Evolutionary conservation across 2,329 filamentous ascomycete species (phyloP), one percentile per base, ranked within the genome.

Genomic region (Microcyclosporella mali): DNA sequence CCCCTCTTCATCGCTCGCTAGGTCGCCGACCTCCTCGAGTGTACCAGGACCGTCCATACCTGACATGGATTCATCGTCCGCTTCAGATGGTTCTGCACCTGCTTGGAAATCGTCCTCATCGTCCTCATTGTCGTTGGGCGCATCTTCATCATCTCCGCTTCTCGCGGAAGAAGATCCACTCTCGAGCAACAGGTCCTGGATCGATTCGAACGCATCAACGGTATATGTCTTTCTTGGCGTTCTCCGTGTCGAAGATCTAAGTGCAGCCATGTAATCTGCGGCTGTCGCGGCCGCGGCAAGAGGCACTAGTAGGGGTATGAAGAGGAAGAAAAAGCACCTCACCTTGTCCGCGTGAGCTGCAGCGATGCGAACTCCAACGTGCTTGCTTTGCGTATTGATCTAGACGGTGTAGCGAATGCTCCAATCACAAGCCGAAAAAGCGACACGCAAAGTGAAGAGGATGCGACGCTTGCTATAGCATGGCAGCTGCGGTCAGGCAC

Each of bases 1-100:
- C 15, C 69, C 66, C 43, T 62, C 59, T 27, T 57, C 61, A 50
- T 63, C 53, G 51, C 61, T 56, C 46, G 56, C 58, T 35, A 46
- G 54, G 39, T 61, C 55, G 43, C 56, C 53, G 43, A 57, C 53
- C 40, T 58, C 56, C 48, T 62, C 56, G 43, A 46, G 34, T 12
- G 37, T 11, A 6, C 44, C 49, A 15, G 47, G 16, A 17, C 47
- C 49, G n/a, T 62, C 58, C 43, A 62, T 56, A 46, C 66, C 73
- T 41, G 53, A 56, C 50, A 53, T 50, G 6, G 44, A 49, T 29
- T 51, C 60, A 43, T 66, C 45, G 17, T 59, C 56, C 41, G 58
- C 51, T 17, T 36, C 46, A 12, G 39, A 30, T 16, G 46, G 36
- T 12, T 43, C 46, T n/a, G 43, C 41, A 39, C 54, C 54, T 49